phyloP scores from a whole-genome alignment of 2,329 filamentous ascomycete genomes.

The Aschersonia sp. region DNA sequence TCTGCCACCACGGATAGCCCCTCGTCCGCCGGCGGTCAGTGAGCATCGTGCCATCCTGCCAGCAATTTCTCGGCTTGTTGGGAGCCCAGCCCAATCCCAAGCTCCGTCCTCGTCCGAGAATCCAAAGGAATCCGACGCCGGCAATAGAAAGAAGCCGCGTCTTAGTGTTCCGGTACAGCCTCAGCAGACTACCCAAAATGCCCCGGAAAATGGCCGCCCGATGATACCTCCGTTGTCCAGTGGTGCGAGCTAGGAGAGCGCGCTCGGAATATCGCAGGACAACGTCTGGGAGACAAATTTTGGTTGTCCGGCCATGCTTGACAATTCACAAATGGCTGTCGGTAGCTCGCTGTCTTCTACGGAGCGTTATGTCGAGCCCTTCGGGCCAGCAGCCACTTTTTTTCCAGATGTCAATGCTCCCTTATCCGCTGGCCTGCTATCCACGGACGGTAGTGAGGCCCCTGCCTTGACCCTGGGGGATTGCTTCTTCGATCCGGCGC shows the following conservation, averaged over 20 bases:
- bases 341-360: background rate
- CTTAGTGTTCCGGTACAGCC: background rate
- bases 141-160: constrained; percentile 2
- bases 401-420: no score
- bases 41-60: constrained; percentile 6
- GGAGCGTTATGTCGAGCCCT: background rate
- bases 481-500: no score
- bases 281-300: background rate
- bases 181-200: background rate
- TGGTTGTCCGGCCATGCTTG: background rate
- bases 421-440: no score
- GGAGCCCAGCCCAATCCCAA: background rate
- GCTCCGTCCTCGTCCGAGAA: background rate
- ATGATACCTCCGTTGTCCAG: constrained; percentile 1
- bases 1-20: constrained; percentile 18
- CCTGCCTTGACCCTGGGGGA: no score
- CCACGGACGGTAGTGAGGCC: no score
- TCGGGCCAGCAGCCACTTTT: background rate
- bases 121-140: background rate
- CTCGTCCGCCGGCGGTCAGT: constrained; percentile 9
- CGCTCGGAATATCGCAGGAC: constrained; percentile 1
- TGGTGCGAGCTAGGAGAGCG: constrained; percentile 3
- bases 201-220: background rate
- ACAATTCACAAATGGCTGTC: background rate
- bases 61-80: constrained; percentile 1